Evolutionary conservation across 2,329 filamentous ascomycete species (phyloP), one percentile per base, ranked within the genome.

Genomic region (Amauroascus niger): DNA sequence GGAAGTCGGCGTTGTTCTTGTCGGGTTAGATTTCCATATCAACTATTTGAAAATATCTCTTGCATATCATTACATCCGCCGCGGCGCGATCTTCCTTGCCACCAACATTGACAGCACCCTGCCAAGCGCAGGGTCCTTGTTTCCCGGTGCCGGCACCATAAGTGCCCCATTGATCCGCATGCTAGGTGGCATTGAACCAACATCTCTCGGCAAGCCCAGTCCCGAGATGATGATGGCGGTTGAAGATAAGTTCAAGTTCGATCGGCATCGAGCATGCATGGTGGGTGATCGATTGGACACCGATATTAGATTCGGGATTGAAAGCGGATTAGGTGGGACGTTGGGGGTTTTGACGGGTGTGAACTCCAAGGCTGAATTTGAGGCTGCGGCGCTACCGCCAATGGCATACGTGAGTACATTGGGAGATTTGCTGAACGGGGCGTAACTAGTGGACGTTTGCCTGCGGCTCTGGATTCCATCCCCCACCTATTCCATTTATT

Each of bases 151-250:
- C 0, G 93, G 93, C 0, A 85, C 87, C 1, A 84, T 88, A 59
- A 83, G 84, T 48, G 82, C 87, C 24, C 88, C 89, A 1, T 72
- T 98, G 56, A 76, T 84, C 52, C 85, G 86, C 67, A 88, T 88
- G 76, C 76, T 79, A 3, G 73, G 71, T 20, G 78, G 78, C 2
- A 72, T 80, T 66, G 77, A 86, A 63, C 91, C 93, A 0, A 71
- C 88, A 30, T 83, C 87, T 2, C 74, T 97, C 39, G 93, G 93
- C 0, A 98, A 98, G 74, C 93, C 93, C 2, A 95, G 88, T 67
- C 89, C 95, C 74, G 91, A 91, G 3, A 98, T 98, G 93, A 95
- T 98, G 91, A 91, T 97, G 69, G 89, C 93, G 2, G 86, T 98
- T 54, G 91, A 97, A 75, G 91, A 91, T 55, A 95, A 95, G 71